These are phyloP conservation scores for Retiboletus flavoniger DNA, from an alignment of 1,284 basidiomycete species.

Conservation along the genomic window DNA sequence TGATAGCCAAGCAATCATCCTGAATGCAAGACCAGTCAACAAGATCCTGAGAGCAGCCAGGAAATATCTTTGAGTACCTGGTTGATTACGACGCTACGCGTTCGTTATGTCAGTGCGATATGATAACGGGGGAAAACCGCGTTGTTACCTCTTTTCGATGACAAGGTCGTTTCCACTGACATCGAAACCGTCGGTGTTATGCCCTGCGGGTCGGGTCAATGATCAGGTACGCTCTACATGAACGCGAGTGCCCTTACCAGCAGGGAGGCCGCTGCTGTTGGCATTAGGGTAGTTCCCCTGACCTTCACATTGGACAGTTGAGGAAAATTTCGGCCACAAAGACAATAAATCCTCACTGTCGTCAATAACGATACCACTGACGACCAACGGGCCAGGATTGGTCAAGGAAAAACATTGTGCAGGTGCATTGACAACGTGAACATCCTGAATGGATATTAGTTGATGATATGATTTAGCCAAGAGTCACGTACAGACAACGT, in stretches of 20 bases:
- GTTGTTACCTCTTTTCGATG: constrained; percentile 39
- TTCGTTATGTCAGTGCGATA: neutral
- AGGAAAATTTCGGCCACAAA: neutral
- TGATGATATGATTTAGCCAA: neutral
- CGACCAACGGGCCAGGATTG: constrained; percentile 34
- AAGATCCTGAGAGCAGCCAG: neutral
- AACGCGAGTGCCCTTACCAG: constrained; percentile 15
- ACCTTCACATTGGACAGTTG: constrained; percentile 27
- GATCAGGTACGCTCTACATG: neutral
- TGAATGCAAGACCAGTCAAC: constrained; percentile 25
- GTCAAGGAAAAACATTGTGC: constrained; percentile 37
- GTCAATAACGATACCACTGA: constrained; percentile 41
- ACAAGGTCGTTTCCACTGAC: constrained; percentile 43
- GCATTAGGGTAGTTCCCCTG: constrained; percentile 35
- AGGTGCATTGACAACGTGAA: constrained; percentile 48
- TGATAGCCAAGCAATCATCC: constrained; percentile 67
- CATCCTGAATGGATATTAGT: constrained; percentile 25
- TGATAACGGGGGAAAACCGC: neutral
- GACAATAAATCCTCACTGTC: constrained; percentile 35
- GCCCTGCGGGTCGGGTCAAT: constrained; percentile 30
- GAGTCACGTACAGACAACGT: constrained; percentile 14
- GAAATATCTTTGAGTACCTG: constrained; percentile 22
- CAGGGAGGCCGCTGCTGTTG: constrained; percentile 20
- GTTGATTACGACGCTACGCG: constrained; percentile 27
- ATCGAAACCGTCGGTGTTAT: constrained; percentile 60